Evolutionary conservation across 768 basidiomycete genomes (phyloP), one percentile per base, ranked within the genome.

Genomic region (Suillus clintonianus): DNA sequence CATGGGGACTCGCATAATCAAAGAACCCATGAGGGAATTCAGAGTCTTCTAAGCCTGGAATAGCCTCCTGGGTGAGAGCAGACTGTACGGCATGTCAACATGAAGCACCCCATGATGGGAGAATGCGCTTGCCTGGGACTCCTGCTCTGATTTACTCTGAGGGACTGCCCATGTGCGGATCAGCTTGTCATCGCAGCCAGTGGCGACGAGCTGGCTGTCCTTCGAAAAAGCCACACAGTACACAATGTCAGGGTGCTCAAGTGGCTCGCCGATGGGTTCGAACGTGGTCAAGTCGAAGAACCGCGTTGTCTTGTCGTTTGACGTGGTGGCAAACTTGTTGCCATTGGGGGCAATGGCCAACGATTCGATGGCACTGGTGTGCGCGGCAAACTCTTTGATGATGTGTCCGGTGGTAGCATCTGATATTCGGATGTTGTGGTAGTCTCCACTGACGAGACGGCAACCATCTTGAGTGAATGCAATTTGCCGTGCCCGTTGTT

Each of bases 141-240:
- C 48, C 17, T n/a, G n/a, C n/a, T n/a, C n/a, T n/a, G n/a, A n/a
- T n/a, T n/a, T n/a, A n/a, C n/a, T n/a, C n/a, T n/a, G n/a, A n/a
- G n/a, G n/a, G n/a, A n/a, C 86, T 64, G 93, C 90, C 91, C 92
- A 93, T n/a, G 93, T 88, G 55, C 91, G 83, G 61, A 94, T 89
- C 50, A 92, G 82, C 1, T 86, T 89, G 71, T 94, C 92, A 47
- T 92, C 80, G 57, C 84, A 83, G 8, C 91, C 91, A 0, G 87
- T 89, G 36, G 85, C 82, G 54, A 92, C 88, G 64, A 81, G 78
- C 43, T 78, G 80, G 4, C 90, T 89, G 67, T 89, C 88, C 8
- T 45, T 24, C 2, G 59, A 32, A 27, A 59, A 43, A 45, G 34
- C 17, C 30, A 19, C 39, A 15, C 59, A 59, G 42, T 59, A 19